Evolutionary conservation across 2,329 filamentous ascomycete genomes (phyloP), one percentile per base, ranked within the genome.

Genomic region (Colletotrichum incanum): DNA sequence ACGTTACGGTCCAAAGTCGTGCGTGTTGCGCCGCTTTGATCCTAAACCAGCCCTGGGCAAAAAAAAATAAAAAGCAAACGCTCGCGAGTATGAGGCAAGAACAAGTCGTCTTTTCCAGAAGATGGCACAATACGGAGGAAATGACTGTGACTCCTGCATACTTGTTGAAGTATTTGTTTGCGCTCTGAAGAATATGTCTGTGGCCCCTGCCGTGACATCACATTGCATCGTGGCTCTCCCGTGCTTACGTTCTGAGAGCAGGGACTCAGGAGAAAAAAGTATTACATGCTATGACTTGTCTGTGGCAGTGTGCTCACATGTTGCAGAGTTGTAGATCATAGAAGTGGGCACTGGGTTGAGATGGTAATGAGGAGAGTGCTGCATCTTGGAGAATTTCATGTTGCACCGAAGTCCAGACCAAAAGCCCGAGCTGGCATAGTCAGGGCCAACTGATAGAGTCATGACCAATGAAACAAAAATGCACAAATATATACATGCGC

Each of bases 121-220:
- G 20, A 3, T 49, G 37, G 45, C n/a, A 34, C 14, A 58, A 16
- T 18, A 18, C 6, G 14, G 16, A 56, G 28, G 54, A 34, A 41
- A 31, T 28, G 65, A 34, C 23, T 34, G 65, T 18, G 59, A 50
- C 11, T 31, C 39, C 59, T 60, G 61, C 61, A 65, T 5, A 45
- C 16, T n/a, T 41, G 61, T n/a, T 41, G 61, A 37, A 60, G 67
- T 16, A 5, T 20, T 5, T 6, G 58, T 39, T 54, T 56, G 63
- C 63, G 67, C 63, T 71, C 52, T 47, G 55, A 26, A 56, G 6
- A 3, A 61, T 49, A 34, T 14, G 63, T 37, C 67, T 37, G 63
- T 26, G 34, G 41, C 20, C 16, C 8, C 50, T 39, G 50, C 52
- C 1, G 49, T 71, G 67, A 71, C 67, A 71, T 67, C 63, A 71